These are phyloP conservation scores for Fusarium camptoceras DNA, from an alignment of 2,329 filamentous ascomycete species.

Conservation along the genomic window DNA sequence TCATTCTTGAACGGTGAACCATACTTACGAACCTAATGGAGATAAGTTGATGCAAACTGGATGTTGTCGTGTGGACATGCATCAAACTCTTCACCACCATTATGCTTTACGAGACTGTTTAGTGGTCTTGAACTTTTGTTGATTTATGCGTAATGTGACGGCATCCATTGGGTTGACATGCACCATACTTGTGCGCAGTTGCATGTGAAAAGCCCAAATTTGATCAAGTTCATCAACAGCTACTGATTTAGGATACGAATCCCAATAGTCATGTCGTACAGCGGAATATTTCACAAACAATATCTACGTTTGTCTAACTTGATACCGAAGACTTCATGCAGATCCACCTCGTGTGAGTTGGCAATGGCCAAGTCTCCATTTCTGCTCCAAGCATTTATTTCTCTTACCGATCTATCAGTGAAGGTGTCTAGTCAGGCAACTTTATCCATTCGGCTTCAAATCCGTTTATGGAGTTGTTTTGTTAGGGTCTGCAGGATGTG, in stretches of 20 bases:
- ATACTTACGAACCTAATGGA: background rate
- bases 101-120: background rate
- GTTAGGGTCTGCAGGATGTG: background rate
- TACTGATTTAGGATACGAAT: background rate
- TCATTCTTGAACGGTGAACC: slow-evolving; percentile 22
- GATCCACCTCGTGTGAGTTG: background rate
- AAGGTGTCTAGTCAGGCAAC: background rate
- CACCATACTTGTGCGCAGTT: background rate
- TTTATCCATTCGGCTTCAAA: background rate
- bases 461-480: background rate
- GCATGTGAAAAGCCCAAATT: slow-evolving; percentile 4
- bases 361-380: background rate
- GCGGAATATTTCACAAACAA: background rate
- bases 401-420: background rate
- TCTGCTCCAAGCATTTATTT: background rate
- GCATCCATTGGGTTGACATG: background rate
- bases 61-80: background rate
- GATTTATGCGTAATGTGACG: background rate
- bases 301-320: background rate
- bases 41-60: background rate
- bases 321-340: background rate
- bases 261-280: background rate
- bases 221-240: background rate
- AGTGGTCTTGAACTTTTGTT: background rate
- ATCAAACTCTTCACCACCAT: background rate